Evolutionary conservation across 2,329 filamentous ascomycete genomes (phyloP).

Genomic region (Xylaria sp.): DNA sequence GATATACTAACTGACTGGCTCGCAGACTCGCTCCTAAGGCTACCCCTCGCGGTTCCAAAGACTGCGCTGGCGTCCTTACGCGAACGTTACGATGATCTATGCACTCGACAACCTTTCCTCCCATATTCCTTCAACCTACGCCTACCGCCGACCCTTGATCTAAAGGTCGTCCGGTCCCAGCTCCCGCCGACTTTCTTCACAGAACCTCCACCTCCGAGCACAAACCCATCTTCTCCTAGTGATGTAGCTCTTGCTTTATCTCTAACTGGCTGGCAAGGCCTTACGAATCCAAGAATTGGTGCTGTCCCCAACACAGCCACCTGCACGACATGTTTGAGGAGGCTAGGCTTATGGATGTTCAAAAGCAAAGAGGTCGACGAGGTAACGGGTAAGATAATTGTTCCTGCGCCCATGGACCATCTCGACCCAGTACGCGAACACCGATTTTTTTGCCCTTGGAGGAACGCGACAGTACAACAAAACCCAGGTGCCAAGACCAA

Average conservation of each 20-base stretch:
- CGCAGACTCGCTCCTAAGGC: conserved; percentile 68
- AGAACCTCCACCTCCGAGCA: conserved; percentile 52
- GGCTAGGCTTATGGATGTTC: conserved; percentile 95
- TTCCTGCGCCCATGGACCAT: conserved; percentile 71
- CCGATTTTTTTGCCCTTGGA: conserved; percentile 87
- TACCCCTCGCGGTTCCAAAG: conserved; percentile 71
- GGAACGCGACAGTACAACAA: conserved; percentile 71
- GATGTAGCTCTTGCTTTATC: conserved; percentile 75
- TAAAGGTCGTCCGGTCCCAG: conserved; percentile 62
- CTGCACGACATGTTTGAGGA: conserved; percentile 87
- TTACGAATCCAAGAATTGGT: conserved; percentile 64
- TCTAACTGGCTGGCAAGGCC: conserved; percentile 80
- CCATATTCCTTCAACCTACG: conserved; percentile 72
- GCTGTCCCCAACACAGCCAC: conserved; percentile 77
- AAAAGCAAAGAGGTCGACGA: conserved; percentile 75
- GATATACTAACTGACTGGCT: conserved; percentile 39
- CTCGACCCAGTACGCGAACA: conserved; percentile 79
- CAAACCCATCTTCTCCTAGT: conserved; percentile 58
- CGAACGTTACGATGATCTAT: conserved; percentile 73
- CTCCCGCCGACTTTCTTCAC: conserved; percentile 68
- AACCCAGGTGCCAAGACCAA: conserved; percentile 55
- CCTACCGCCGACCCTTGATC: conserved; percentile 63
- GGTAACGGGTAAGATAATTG: conserved; percentile 61
- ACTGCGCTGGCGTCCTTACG: conserved; percentile 68
- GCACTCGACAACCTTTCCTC: conserved; percentile 63